Evolutionary conservation across 2,329 filamentous ascomycete genomes (phyloP).

Genomic region (Talaromyces sp.): DNA sequence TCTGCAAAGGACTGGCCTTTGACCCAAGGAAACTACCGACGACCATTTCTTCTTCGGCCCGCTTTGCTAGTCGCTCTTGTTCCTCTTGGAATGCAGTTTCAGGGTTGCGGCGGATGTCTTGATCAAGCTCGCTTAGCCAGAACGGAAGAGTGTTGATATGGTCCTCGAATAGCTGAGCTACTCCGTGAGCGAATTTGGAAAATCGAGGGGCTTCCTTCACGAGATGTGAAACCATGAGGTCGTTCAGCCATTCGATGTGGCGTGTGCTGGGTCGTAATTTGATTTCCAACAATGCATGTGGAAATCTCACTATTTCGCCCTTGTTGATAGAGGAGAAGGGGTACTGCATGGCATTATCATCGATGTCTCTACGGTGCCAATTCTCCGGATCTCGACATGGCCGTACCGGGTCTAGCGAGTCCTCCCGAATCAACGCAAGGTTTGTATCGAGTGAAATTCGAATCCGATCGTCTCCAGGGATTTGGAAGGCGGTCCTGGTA

Average conservation of each 20-base stretch:
- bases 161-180: conserved; percentile 88
- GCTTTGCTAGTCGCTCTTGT: conserved; percentile 73
- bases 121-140: conserved; percentile 88
- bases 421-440: conserved; percentile 75
- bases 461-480: conserved; percentile 83
- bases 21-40: conserved; percentile 80
- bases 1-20: conserved; percentile 24
- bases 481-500: conserved; percentile 91
- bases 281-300: conserved; percentile 86
- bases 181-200: conserved; percentile 94
- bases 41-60: conserved; percentile 78
- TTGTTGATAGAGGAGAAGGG: conserved; percentile 84
- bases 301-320: conserved; percentile 86
- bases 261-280: conserved; percentile 64
- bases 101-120: conserved; percentile 89
- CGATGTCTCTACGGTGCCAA: conserved; percentile 91
- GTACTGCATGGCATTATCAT: conserved; percentile 73
- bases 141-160: conserved; percentile 94
- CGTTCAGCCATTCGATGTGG: conserved; percentile 78
- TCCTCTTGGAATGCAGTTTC: conserved; percentile 87
- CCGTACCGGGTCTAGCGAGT: conserved; percentile 70
- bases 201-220: conserved; percentile 86
- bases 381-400: conserved; percentile 81
- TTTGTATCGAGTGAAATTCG: conserved; percentile 91
- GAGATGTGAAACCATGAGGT: conserved; percentile 87